phyloP scores from a whole-genome alignment of 331 rosid genomes.

The Cucumis variabilis region DNA sequence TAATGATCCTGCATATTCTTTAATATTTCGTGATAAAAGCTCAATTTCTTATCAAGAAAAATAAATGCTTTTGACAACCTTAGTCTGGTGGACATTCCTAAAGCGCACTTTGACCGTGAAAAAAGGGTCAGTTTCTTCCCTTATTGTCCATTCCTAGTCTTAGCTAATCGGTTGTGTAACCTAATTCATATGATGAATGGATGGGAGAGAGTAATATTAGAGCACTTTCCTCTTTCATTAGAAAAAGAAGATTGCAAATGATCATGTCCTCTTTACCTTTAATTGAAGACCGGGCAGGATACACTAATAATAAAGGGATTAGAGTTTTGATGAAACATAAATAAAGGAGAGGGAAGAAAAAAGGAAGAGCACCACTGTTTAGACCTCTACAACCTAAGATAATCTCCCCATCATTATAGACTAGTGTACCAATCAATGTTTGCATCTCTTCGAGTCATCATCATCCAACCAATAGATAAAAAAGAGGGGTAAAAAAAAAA shows the following conservation, averaged over 20 bases:
- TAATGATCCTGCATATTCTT: background rate
- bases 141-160: background rate
- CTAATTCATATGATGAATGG: background rate
- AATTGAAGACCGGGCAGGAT: background rate
- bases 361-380: background rate
- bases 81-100: background rate
- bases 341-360: constrained; percentile 6
- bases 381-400: background rate
- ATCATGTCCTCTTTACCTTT: background rate
- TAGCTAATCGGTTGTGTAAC: background rate
- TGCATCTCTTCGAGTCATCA: background rate
- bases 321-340: no score
- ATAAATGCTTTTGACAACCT: background rate
- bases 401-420: background rate
- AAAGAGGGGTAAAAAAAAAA: background rate
- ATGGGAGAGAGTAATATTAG: background rate
- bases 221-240: background rate
- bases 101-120: background rate
- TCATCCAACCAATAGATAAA: background rate
- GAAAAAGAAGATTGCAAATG: background rate
- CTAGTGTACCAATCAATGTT: background rate
- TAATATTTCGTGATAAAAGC: background rate
- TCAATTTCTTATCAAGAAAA: background rate
- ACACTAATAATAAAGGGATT: background rate
- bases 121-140: background rate